phyloP scores from a whole-genome alignment of 2,329 filamentous ascomycete genomes.

The Juglanconis oblonga region DNA sequence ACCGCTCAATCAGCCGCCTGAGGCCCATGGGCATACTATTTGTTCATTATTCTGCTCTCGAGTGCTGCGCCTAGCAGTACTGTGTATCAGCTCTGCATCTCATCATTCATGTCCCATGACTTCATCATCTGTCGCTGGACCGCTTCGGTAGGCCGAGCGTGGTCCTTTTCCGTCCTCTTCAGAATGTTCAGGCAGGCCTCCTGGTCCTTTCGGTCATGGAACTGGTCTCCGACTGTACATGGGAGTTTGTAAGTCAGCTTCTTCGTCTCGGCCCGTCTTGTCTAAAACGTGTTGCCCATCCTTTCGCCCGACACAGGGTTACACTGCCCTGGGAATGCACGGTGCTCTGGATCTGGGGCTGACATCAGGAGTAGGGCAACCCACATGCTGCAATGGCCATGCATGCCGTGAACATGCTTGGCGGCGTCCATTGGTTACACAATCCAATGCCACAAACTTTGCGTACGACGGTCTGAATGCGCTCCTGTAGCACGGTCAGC shows the following conservation, averaged over 20 bases:
- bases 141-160: slow-evolving; percentile 30
- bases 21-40: neutral
- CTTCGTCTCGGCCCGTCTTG: neutral
- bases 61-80: neutral
- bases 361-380: slow-evolving; percentile 21
- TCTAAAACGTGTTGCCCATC: neutral
- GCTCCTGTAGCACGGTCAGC: slow-evolving; percentile 29
- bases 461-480: slow-evolving; percentile 45
- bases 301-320: neutral
- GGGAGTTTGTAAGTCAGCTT: slow-evolving; percentile 9
- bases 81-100: slow-evolving; percentile 9
- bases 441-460: slow-evolving; percentile 57
- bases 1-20: neutral
- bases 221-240: slow-evolving; percentile 29
- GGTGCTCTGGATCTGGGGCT: neutral
- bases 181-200: slow-evolving; percentile 29
- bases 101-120: slow-evolving; percentile 24
- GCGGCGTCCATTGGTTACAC: slow-evolving; percentile 53
- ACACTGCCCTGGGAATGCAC: neutral
- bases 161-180: slow-evolving; percentile 27
- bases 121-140: slow-evolving; percentile 29
- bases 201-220: slow-evolving; percentile 27
- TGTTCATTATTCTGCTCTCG: neutral
- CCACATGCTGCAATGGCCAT: slow-evolving; percentile 54
- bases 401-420: slow-evolving; percentile 53